These are phyloP conservation scores for Coniochaeta sp. DNA, from an alignment of 2,329 filamentous ascomycete genomes.

Conservation along the genomic window DNA sequence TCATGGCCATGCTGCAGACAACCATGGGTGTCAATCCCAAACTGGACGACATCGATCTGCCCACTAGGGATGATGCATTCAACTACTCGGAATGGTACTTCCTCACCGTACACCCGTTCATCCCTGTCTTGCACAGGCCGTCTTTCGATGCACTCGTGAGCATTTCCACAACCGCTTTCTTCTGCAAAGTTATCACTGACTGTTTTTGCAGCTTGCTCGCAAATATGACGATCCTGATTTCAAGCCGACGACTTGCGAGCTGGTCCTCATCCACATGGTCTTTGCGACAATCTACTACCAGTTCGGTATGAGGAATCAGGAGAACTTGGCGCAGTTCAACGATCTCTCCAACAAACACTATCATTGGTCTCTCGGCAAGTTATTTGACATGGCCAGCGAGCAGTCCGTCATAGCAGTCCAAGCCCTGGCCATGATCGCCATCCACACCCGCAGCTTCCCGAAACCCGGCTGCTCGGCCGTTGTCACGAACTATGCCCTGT, in stretches of 20 bases:
- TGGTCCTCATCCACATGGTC: constrained; percentile 70
- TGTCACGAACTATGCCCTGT: constrained; percentile 57
- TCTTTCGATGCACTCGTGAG: constrained; percentile 62
- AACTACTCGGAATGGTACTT: constrained; percentile 73
- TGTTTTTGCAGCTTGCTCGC: constrained; percentile 41
- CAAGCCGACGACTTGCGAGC: constrained; percentile 55
- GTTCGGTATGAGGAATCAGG: constrained; percentile 62
- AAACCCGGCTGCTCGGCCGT: constrained; percentile 71
- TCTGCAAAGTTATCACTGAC: too few relatives aligned
- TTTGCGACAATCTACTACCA: constrained; percentile 74
- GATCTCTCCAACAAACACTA: constrained; percentile 70
- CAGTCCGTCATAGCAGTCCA: constrained; percentile 63
- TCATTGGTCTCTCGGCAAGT: constrained; percentile 64
- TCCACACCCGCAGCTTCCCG: constrained; percentile 69
- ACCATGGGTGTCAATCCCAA: constrained; percentile 53
- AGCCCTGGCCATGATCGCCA: constrained; percentile 63
- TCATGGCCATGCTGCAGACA: constrained; percentile 62
- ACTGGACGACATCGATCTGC: constrained; percentile 51
- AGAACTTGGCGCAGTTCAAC: constrained; percentile 51
- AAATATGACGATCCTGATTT: constrained; percentile 66
- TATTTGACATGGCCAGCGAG: constrained; percentile 56
- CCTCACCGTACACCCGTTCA: constrained; percentile 61
- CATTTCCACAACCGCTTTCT: too few relatives aligned
- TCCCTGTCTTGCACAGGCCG: constrained; percentile 71
- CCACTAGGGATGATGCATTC: constrained; percentile 56